Base-by-base conservation (phyloP, 768 basidiomycete genomes). In the Hygrocybe coccinea region DNA sequence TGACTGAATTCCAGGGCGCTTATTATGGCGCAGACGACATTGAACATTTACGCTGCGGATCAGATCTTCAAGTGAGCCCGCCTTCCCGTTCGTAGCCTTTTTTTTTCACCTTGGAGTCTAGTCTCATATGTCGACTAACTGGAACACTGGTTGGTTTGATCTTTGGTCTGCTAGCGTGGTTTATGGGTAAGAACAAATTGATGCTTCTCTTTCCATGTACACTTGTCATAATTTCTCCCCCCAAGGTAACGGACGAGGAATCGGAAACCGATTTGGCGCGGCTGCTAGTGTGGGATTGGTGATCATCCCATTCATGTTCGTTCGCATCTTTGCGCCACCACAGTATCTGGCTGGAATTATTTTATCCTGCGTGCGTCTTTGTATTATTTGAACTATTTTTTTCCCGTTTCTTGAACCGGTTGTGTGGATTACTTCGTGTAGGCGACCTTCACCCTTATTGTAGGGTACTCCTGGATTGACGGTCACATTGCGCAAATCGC, bases 381-480 rank as follows among this genome's bases (percentile, higher is more conserved):
- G 37, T 56, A 12, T n/a, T 17, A 34, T 38, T 25, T n/a, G n/a
- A 39, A 34, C n/a, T 17, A 7, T 19, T 22, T 36, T 41, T 11
- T 15, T 24, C 9, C n/a, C 12, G n/a, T n/a, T n/a, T n/a, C 24
- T 25, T 19, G 3, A n/a, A 34, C 41, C 35, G 29, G 29, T 29
- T 29, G 29, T 29, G 29, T n/a, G 29, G 29, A 3, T 8, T 4
- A 4, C 29, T 29, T 4, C 21, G 45, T 57, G 36, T 55, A 80
- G 71, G 68, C 69, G 0, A 81, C 77, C 2, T 70, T 74, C 48
- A 64, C 69, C 7, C 72, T 83, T 17, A 69, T 80, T 14, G 60
- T 80, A 2, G 82, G 82, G 0, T 84, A 83, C 62, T 63, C 77
- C 0, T 84, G 80, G 80, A 71, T 83, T 38, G 82, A 84, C 57